Percentiles rank a stretch among this genome's conserved stretches.
These are phyloP conservation scores for Epichloe brachyelytri DNA, from an alignment of 2,329 filamentous ascomycete species.

Conservation along the genomic window DNA sequence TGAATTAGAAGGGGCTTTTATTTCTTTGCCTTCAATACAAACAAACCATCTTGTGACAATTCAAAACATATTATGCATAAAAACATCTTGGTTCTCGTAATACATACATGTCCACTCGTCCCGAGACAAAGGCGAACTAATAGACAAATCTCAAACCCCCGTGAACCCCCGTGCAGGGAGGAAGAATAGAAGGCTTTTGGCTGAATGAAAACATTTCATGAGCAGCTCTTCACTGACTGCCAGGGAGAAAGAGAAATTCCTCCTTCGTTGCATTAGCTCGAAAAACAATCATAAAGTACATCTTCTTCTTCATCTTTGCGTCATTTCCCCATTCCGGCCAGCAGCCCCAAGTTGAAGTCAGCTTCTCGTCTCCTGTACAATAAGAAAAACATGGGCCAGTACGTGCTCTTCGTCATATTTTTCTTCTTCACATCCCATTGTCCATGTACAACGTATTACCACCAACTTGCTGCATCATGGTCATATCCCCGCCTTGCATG, in stretches of 20 bases:
- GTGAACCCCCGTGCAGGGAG: too few species aligned
- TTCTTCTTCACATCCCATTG: constrained; percentile 12
- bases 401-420: neutral
- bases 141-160: neutral
- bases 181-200: constrained; percentile 2
- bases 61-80: constrained; percentile 1
- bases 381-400: neutral
- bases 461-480: constrained; percentile 32
- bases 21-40: neutral
- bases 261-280: constrained; percentile 17
- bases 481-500: constrained; percentile 31
- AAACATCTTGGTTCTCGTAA: neutral
- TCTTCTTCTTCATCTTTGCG: neutral
- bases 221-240: constrained; percentile 11
- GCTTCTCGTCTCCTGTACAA: neutral
- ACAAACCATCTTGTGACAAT: neutral
- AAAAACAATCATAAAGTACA: neutral
- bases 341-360: neutral
- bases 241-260: constrained; percentile 8
- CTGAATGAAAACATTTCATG: constrained; percentile 21
- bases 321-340: neutral
- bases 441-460: constrained; percentile 40
- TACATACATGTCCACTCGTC: neutral
- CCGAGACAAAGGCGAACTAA: neutral
- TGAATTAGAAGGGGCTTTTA: neutral